Conservation (phyloP, 1,284 basidiomycete genomes). For the Cutaneotrichosporon sp. region DNA sequence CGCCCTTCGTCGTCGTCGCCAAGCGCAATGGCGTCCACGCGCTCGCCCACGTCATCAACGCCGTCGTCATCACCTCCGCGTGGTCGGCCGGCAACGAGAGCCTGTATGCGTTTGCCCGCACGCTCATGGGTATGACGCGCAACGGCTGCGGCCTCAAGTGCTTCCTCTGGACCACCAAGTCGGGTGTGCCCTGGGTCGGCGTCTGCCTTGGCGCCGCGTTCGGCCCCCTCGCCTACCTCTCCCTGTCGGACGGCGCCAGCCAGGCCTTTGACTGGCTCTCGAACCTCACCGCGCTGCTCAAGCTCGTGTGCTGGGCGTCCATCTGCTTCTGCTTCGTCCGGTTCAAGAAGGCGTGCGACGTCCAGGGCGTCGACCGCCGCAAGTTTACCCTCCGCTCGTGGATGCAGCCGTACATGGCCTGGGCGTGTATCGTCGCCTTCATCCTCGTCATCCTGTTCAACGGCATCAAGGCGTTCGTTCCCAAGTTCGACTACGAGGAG, state of each 20-base stretch:
- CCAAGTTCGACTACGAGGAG: conserved; percentile 10
- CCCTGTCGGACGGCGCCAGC: conserved; percentile 61
- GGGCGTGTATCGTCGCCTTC: conserved; percentile 17
- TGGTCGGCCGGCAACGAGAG: conserved; percentile 34
- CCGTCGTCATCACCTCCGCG: conserved; percentile 63
- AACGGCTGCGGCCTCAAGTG: conserved; percentile 60
- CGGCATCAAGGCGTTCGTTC: conserved; percentile 15
- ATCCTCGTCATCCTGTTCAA: conserved; percentile 20
- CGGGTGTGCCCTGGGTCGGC: conserved; percentile 66
- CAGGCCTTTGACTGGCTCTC: conserved; percentile 72
- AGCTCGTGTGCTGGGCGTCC: conserved; percentile 77
- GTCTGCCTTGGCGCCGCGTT: conserved; percentile 69
- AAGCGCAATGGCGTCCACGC: conserved; percentile 69
- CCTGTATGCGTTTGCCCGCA: conserved; percentile 40
- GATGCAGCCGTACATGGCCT: conserved; percentile 49
- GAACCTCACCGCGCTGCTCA: conserved; percentile 58
- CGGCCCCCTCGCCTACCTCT: conserved; percentile 57
- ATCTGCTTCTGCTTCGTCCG: conserved; percentile 73
- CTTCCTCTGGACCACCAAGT: conserved; percentile 63
- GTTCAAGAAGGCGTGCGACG: conserved; percentile 70
- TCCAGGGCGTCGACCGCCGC: conserved; percentile 61
- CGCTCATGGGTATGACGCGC: conserved; percentile 54
- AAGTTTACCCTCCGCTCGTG: conserved; percentile 64
- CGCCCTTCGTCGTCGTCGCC: conserved; percentile 74
- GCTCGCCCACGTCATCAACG: conserved; percentile 67